Evolutionary conservation across 306 rosid species (phyloP).

Genomic region (Cucurbita pepo): DNA sequence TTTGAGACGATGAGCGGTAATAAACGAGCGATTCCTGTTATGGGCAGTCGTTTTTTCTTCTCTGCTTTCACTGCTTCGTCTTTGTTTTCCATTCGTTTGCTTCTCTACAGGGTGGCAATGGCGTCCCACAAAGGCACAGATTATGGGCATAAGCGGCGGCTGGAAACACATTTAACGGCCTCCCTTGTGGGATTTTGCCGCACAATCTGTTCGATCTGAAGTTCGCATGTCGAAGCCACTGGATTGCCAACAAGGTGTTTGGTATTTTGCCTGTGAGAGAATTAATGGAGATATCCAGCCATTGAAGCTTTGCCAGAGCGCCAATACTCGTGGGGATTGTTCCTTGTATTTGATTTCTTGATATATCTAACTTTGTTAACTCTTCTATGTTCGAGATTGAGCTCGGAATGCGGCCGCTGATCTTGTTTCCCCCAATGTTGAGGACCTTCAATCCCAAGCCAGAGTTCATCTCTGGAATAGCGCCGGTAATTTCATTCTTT

Average conservation of each 20-base stretch:
- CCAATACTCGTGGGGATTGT: constrained; percentile 57
- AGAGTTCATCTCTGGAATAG: constrained; percentile 41
- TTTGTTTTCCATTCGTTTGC: neutral
- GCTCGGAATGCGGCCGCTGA: constrained; percentile 48
- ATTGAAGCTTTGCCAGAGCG: constrained; percentile 39
- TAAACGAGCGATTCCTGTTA: neutral
- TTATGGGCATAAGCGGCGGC: constrained; percentile 77
- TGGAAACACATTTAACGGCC: constrained; percentile 72
- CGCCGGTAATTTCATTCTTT: constrained; percentile 54
- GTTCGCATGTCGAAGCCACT: constrained; percentile 49
- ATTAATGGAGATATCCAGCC: constrained; percentile 86
- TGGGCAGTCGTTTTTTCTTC: neutral
- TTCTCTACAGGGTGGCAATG: constrained; percentile 64
- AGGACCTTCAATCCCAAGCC: constrained; percentile 53
- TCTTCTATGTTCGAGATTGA: constrained; percentile 53
- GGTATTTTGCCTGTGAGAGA: constrained; percentile 66
- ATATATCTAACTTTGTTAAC: constrained; percentile 51
- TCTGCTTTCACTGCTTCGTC: neutral
- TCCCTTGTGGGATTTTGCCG: constrained; percentile 83
- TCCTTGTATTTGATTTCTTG: constrained; percentile 73
- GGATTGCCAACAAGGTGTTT: constrained; percentile 50
- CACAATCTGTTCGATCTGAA: constrained; percentile 85
- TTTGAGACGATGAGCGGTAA: neutral
- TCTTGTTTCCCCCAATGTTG: constrained; percentile 53
- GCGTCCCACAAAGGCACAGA: constrained; percentile 78